Evolutionary conservation across 2,329 filamentous ascomycete genomes (phyloP), one percentile per base, ranked within the genome.

Genomic region (Pseudogymnoascus verrucosus): DNA sequence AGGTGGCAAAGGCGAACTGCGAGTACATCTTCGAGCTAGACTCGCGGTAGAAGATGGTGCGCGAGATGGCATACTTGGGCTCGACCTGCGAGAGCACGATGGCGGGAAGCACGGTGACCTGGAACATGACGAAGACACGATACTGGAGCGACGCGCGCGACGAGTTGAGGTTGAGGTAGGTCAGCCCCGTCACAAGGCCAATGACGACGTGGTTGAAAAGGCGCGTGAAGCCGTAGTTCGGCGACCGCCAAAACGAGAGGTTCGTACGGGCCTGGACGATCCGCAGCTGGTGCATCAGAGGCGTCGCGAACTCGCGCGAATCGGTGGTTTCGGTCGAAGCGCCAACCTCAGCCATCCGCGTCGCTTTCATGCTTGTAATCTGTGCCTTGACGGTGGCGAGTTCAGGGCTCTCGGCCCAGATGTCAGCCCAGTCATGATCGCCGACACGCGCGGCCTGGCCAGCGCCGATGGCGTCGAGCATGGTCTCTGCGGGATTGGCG

Each of bases 271-370:
- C 74, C 8, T 84, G 82, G 47, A 90, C 88, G 62, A 89, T 79
- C 67, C 79, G 82, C 44, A 87, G 75, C 72, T 93, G 90, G 37
- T 82, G 74, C 68, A 71, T 76, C 66, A 92, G 83, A 0, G 88
- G 81, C 5, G 85, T 86, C 0, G 90, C 90, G 67, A 92, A 93
- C 73, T 92, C 89, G 61, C 85, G 80, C 65, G 84, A 88, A 61
- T 81, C 78, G 21, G 79, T 75, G 64, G 71, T 67, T 1, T 78
- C 73, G 66, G 76, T 78, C 14, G 77, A 66, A 0, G 80, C 79
- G 0, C 87, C 83, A 3, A 83, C 81, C 1, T 78, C 71, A 65
- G 86, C 82, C 66, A 91, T 82, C 1, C 76, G 75, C 5, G 26
- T 31, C n/a, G 47, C 26, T 34, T 57, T 57, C 47, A 57, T 57